A percentile compares a stretch with the other conserved stretches of the same genome.
phyloP scores from a whole-genome alignment of 2,329 filamentous ascomycete species.

The Penicillium freii region DNA sequence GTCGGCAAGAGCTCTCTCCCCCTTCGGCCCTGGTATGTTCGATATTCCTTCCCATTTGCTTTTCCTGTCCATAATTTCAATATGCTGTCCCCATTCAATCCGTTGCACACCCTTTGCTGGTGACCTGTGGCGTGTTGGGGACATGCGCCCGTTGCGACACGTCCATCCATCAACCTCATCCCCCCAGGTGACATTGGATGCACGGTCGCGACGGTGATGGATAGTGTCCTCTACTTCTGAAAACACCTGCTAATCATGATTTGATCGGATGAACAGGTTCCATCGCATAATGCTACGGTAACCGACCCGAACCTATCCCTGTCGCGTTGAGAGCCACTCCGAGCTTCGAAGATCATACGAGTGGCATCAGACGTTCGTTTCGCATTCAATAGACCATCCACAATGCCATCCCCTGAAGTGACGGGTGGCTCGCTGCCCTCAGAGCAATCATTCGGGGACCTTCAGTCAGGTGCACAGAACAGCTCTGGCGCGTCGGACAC shows the following conservation, averaged over 20 bases:
- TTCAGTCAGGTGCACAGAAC: constrained; percentile 26
- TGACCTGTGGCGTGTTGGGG: constrained; percentile 3
- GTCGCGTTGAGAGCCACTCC: constrained; percentile 26
- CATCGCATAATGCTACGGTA: constrained; percentile 35
- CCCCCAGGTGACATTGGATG: constrained; percentile 1
- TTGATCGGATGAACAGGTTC: constrained; percentile 5
- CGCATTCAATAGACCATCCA: constrained; percentile 12
- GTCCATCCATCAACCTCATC: constrained; percentile 12
- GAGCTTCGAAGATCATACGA: constrained; percentile 22
- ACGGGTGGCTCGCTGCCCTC: constrained; percentile 24
- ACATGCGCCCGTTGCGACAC: constrained; percentile 23
- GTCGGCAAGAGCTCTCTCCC: constrained; percentile 9
- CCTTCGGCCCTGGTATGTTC: constrained; percentile 24
- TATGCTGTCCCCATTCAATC: neutral
- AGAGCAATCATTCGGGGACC: constrained; percentile 25
- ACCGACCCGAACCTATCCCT: constrained; percentile 20
- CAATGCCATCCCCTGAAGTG: constrained; percentile 39
- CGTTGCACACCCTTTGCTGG: constrained; percentile 1
- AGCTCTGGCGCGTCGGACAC: constrained; percentile 25
- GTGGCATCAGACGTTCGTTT: constrained; percentile 18
- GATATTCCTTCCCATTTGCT: constrained; percentile 3
- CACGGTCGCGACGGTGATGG: constrained; percentile 15
- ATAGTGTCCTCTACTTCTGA: neutral
- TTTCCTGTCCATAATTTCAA: constrained; percentile 2
- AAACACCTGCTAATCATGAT: constrained; percentile 10